Evolutionary conservation across 768 basidiomycete species (phyloP).

Genomic region (Mycena albidolilacea): DNA sequence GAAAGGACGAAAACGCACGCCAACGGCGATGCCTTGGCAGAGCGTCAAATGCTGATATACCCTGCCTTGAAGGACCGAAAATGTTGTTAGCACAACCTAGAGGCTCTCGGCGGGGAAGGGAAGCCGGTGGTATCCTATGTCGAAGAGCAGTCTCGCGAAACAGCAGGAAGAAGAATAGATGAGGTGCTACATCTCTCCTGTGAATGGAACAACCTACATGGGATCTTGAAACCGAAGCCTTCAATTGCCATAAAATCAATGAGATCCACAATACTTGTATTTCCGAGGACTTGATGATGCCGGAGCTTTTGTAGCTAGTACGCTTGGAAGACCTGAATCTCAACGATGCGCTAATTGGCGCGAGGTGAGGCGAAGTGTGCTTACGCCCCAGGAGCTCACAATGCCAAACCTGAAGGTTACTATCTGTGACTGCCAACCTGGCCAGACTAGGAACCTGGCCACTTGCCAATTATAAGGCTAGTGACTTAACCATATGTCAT

Average conservation of each 20-base stretch:
- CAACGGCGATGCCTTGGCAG: slow-evolving; percentile 67
- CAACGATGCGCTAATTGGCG: no score
- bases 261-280: neutral
- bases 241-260: neutral
- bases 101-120: slow-evolving; percentile 53
- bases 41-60: slow-evolving; percentile 73
- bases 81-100: slow-evolving; percentile 57
- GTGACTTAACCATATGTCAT: no score
- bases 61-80: slow-evolving; percentile 67
- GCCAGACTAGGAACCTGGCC: no score
- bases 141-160: neutral
- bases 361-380: no score
- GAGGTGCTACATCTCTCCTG: no score
- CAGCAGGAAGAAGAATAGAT: no score
- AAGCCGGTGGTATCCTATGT: neutral
- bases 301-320: neutral
- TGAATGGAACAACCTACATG: neutral
- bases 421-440: no score
- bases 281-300: neutral
- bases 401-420: no score
- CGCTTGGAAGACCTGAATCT: neutral
- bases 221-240: neutral
- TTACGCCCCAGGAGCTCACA: no score
- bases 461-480: no score
- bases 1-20: slow-evolving; percentile 50